Conservation (phyloP, 305 asterid species). For the Rubia balearica region DNA sequence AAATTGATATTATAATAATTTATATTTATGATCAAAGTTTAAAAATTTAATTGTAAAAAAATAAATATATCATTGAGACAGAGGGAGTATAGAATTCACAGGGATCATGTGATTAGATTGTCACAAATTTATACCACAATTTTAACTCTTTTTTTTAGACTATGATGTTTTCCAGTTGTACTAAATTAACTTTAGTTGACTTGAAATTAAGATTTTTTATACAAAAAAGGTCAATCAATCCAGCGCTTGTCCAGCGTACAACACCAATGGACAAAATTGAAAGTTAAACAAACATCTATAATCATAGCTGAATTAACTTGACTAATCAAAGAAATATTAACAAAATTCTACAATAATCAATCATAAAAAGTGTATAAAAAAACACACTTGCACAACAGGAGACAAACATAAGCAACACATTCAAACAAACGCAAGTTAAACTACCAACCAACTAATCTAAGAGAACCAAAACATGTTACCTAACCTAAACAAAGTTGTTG, state of each 20-base stretch:
- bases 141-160: background rate
- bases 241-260: background rate
- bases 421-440: background rate
- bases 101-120: background rate
- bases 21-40: no score
- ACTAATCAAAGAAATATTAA: background rate
- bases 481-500: background rate
- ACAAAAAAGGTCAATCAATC: conserved; percentile 1
- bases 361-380: background rate
- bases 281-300: background rate
- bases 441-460: background rate
- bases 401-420: background rate
- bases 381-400: no score
- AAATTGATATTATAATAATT: no score
- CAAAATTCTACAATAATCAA: background rate
- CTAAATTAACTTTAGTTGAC: background rate
- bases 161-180: background rate
- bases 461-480: background rate
- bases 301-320: background rate
- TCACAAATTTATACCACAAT: background rate
- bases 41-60: no score
- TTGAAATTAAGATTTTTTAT: background rate
- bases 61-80: no score
- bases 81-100: background rate
- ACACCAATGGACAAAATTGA: background rate